Base-by-base conservation (phyloP, 441 rosid species). In the Theobroma grandiflorum region DNA sequence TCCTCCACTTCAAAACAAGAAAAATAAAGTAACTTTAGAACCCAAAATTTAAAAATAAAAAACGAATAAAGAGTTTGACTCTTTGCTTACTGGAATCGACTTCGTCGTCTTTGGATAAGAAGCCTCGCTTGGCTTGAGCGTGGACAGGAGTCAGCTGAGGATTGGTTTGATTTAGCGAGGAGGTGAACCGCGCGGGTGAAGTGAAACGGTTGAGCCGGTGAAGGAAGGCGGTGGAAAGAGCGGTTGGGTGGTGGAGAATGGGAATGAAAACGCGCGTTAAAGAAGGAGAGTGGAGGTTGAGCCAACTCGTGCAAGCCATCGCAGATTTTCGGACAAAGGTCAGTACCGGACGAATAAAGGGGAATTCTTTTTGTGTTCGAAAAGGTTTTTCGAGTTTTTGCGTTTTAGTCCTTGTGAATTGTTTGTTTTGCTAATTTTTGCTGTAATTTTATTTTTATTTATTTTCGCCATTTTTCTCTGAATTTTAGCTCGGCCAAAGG, bases 51-150 rank as follows among this genome's bases (percentile, higher is more conserved):
- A 26, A 26, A 31, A 61, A 6, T 26, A 52, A 76, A 26, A 6
- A 3, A 35, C 5, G 7, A 20, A 26, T 26, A 57, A 0, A 12
- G 26, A 20, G 20, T 49, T 11, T 53, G 53, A 2, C 33, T 47
- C 72, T 47, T 38, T 22, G 49, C 88, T 89, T 87, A 95, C 99
- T 70, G 18, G 87, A 82, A 83, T 94, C 94, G 35, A 83, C 58
- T 82, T 74, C 76, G 43, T 57, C 84, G 33, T 85, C 83, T 84
- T 83, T 89, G 73, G 82, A 78, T 16, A 85, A 78, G 80, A 74
- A 82, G 58, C 82, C 81, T 77, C 96, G 94, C 87, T 86, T 93
- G 70, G 92, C 93, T 84, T 85, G 88, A 78, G 88, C 88, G 50
- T 74, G 81, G 49, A 91, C 75, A 16, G 81, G 81, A 61, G 74